These are phyloP conservation scores for Cucumis variabilis DNA, from an alignment of 331 rosid genomes.

Conservation along the genomic window DNA sequence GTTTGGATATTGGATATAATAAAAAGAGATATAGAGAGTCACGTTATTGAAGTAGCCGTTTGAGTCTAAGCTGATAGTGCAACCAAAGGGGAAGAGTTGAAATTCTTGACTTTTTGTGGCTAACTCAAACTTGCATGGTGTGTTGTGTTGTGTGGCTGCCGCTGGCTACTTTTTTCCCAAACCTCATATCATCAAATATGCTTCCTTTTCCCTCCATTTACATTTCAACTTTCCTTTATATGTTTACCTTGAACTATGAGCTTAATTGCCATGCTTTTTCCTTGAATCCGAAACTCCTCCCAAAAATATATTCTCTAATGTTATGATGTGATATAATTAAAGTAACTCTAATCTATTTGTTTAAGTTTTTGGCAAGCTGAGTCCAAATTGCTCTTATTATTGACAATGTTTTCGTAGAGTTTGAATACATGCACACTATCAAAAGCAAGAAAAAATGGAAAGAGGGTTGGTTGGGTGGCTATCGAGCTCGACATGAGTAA, in stretches of 20 bases:
- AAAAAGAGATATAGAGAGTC: neutral
- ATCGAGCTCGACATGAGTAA: too few relatives aligned
- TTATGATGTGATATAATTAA: too few relatives aligned
- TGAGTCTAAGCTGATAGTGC: neutral
- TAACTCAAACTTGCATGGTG: neutral
- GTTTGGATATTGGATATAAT: conserved; percentile 1
- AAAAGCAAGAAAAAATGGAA: too few relatives aligned
- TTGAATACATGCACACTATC: too few relatives aligned
- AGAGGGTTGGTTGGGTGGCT: too few relatives aligned
- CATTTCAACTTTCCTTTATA: neutral
- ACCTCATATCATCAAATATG: neutral
- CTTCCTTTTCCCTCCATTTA: conserved; percentile 23
- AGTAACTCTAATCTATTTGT: too few relatives aligned
- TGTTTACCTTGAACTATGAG: neutral
- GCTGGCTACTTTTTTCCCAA: neutral
- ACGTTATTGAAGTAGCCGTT: conserved; percentile 29
- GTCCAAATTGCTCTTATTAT: too few relatives aligned
- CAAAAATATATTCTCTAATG: too few relatives aligned
- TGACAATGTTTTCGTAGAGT: too few relatives aligned
- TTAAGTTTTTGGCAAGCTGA: too few relatives aligned
- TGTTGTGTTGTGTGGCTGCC: too few relatives aligned
- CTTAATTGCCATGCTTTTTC: neutral
- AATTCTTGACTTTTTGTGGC: neutral
- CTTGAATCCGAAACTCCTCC: too few relatives aligned
- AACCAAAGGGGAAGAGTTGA: neutral